Evolutionary conservation across 768 basidiomycete species (phyloP).

Genomic region (Fibroporia radiculosa): DNA sequence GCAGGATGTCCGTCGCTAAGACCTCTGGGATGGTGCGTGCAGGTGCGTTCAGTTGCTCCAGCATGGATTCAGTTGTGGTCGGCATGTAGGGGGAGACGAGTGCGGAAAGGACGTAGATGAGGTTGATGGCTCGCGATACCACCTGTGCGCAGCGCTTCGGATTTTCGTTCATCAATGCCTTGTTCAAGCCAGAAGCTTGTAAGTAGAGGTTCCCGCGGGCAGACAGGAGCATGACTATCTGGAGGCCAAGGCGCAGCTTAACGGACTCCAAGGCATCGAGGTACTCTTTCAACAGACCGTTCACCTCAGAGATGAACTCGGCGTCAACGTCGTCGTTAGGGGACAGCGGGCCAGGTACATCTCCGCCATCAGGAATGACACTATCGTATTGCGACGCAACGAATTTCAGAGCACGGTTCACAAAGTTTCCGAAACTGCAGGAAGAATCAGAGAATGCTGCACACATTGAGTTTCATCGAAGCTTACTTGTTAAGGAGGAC

Average conservation of each 20-base stretch:
- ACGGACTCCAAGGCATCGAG: constrained; percentile 85
- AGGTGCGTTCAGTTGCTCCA: constrained; percentile 85
- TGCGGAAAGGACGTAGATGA: constrained; percentile 85
- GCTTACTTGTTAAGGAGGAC: constrained; percentile 87
- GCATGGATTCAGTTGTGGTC: constrained; percentile 70
- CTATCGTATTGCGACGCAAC: constrained; percentile 77
- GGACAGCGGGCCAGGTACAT: constrained; percentile 61
- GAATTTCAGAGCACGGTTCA: constrained; percentile 93
- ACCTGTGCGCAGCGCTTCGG: constrained; percentile 87
- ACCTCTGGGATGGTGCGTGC: constrained; percentile 68
- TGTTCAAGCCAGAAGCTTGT: constrained; percentile 88
- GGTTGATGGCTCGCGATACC: constrained; percentile 80
- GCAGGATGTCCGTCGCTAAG: constrained; percentile 75
- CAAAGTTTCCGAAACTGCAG: constrained; percentile 89
- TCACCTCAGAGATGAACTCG: constrained; percentile 76
- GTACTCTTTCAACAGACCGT: constrained; percentile 72
- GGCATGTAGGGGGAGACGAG: constrained; percentile 97
- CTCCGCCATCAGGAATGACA: constrained; percentile 72
- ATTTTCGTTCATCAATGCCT: constrained; percentile 74
- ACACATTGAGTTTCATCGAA: not conserved
- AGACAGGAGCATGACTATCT: constrained; percentile 85
- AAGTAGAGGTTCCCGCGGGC: constrained; percentile 88
- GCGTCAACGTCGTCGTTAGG: constrained; percentile 58
- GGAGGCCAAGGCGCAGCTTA: constrained; percentile 81
- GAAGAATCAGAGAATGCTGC: not conserved